Evolutionary conservation across 2,329 filamentous ascomycete genomes (phyloP), one percentile per base, ranked within the genome.

Genomic region (Talaromyces islandicus): DNA sequence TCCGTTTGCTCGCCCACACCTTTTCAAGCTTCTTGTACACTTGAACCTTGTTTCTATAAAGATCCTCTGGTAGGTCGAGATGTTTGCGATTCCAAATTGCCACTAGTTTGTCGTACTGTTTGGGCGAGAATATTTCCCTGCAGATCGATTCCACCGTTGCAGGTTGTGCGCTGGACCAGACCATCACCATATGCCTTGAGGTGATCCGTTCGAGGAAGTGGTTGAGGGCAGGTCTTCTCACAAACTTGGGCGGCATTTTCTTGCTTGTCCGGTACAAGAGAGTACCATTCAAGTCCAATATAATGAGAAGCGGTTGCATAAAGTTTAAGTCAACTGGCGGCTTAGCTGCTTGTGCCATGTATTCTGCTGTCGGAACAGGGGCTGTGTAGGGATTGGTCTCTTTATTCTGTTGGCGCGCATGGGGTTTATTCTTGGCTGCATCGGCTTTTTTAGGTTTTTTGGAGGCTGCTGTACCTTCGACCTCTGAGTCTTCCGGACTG

Each of bases 251-350:
- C 3, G 81, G 78, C 1, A 75, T 68, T 27, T 71, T 71, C 52
- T 79, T 78, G 57, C 79, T 80, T 9, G 86, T 87, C 5, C 94
- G 88, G 75, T 84, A 82, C 61, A 97, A 83, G 1, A 99, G 81
- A 0, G 93, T 97, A 63, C 94, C 94, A 73, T 97, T 99, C 41
- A 99, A 84, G 75, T 99, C 94, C 63, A 97, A 84, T 53, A 97
- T 84, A 56, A 99, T 80, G 24, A 99, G 85, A 35, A 96, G 82
- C 17, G 83, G 83, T 46, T 85, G 84, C 1, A 87, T 83, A 0
- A 72, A 56, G 0, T 73, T 43, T 3, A 83, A 73, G 17, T 65
- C 64, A 29, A 71, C 67, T 0, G 85, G 80, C 0, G 76, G 67
- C 14, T 76, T 65, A 4, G 75, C 70, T 1, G 88, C 80, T 57